Conservation (phyloP, 2,329 filamentous ascomycete species). For the Phaeosphaeria sp. region DNA sequence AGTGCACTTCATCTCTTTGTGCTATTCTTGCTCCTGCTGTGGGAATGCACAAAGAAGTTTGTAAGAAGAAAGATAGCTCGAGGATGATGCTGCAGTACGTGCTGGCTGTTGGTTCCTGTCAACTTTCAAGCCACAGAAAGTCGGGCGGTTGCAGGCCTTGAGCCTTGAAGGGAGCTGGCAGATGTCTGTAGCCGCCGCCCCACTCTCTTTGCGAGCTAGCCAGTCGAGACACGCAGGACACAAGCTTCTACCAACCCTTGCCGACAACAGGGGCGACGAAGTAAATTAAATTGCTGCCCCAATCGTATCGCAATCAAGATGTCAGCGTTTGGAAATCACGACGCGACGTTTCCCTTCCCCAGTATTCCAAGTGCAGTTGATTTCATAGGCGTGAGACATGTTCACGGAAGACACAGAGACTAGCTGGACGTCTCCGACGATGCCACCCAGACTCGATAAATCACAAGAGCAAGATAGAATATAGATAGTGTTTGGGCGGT, state of each 20-base stretch:
- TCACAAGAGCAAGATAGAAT: slow-evolving; percentile 10
- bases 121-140: slow-evolving; percentile 7
- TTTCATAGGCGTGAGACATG: not conserved
- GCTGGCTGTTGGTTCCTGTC: not conserved
- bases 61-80: not conserved
- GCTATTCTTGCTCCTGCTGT: not conserved
- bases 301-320: not conserved
- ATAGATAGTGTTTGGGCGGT: slow-evolving; percentile 11
- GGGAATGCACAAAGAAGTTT: not conserved
- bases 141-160: slow-evolving; percentile 14
- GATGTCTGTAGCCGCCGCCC: slow-evolving; percentile 17
- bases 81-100: not conserved
- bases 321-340: not conserved
- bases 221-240: not conserved
- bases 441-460: not conserved
- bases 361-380: not conserved
- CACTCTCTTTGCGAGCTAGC: slow-evolving; percentile 8
- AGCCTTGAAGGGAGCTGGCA: slow-evolving; percentile 2
- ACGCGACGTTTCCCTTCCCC: not conserved
- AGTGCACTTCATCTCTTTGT: slow-evolving; percentile 16
- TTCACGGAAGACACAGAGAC: not conserved
- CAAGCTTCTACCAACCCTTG: not conserved
- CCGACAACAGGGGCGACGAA: not conserved
- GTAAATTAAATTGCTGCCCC: not conserved
- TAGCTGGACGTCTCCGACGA: not conserved